Conservation (phyloP, 2,329 filamentous ascomycete species). For the Aquanectria penicillioides region DNA sequence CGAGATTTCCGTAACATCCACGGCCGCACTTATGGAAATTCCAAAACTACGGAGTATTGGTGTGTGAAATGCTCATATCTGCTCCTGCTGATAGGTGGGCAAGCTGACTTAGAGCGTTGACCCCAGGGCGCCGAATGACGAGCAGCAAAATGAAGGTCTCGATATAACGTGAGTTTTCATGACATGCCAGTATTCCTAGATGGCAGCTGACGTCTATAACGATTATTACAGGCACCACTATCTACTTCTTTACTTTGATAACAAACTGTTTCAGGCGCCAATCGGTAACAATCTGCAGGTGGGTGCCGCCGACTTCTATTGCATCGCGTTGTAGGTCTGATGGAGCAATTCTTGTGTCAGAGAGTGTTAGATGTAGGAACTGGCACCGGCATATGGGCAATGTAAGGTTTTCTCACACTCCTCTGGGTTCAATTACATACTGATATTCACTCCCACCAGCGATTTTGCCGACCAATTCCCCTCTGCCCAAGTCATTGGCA, state of each 20-base stretch:
- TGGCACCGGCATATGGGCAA: slow-evolving; percentile 21
- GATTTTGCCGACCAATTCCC: slow-evolving; percentile 27
- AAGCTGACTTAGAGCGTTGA: background rate
- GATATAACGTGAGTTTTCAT: slow-evolving; percentile 29
- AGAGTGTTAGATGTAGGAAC: slow-evolving; percentile 22
- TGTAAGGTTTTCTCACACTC: slow-evolving; percentile 5
- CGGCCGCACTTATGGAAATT: slow-evolving; percentile 32
- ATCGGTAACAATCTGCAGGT: slow-evolving; percentile 21
- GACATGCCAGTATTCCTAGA: background rate
- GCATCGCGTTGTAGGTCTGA: background rate
- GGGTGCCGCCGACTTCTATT: background rate
- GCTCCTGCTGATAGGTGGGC: background rate
- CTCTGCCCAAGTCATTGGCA: slow-evolving; percentile 24
- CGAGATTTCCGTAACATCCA: slow-evolving; percentile 31
- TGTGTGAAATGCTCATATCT: slow-evolving; percentile 7
- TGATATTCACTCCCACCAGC: background rate
- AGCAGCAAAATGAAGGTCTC: slow-evolving; percentile 29
- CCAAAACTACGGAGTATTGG: slow-evolving; percentile 32
- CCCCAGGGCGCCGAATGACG: slow-evolving; percentile 26
- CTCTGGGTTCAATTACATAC: background rate
- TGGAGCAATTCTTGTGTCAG: background rate
- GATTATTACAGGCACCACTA: slow-evolving; percentile 25
- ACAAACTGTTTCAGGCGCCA: slow-evolving; percentile 28
- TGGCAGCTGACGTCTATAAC: background rate
- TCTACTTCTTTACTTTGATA: slow-evolving; percentile 29